phyloP scores from a whole-genome alignment of 192 early-diverging fungal genomes.

The Backusella westeae region DNA sequence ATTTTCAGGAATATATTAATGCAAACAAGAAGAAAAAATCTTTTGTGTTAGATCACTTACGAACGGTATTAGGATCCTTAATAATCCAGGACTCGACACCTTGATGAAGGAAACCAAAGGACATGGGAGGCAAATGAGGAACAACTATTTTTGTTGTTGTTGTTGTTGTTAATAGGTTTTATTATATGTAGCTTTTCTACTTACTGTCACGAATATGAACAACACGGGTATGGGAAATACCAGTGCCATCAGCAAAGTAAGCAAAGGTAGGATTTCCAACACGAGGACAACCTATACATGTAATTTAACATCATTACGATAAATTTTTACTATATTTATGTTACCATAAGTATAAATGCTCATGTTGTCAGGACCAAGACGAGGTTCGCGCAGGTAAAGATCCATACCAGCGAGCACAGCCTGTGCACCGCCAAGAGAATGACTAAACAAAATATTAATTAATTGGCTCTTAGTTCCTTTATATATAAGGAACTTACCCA shows the following conservation, averaged over 20 bases:
- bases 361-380: conserved; percentile 15
- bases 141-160: background rate
- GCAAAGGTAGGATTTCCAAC: conserved; percentile 12
- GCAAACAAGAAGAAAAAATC: background rate
- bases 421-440: conserved; percentile 32
- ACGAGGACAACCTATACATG: conserved; percentile 4
- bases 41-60: background rate
- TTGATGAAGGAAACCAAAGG: conserved; percentile 9
- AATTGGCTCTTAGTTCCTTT: background rate
- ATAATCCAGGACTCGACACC: conserved; percentile 6
- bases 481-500: conserved; percentile 15
- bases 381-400: conserved; percentile 18
- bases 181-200: background rate
- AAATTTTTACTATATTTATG: background rate
- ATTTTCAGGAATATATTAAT: background rate
- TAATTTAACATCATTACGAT: background rate
- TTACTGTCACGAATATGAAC: conserved; percentile 17
- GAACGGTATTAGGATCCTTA: background rate
- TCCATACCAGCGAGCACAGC: conserved; percentile 28
- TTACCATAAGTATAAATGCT: conserved; percentile 25
- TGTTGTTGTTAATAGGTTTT: background rate
- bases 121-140: conserved; percentile 5
- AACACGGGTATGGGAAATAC: background rate
- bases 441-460: conserved; percentile 10
- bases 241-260: conserved; percentile 9